A percentile compares a stretch with the other conserved stretches of the same genome.
Conservation (phyloP, 108 stramenopile genomes). For the Pinguiococcus pyrenoidosus region DNA sequence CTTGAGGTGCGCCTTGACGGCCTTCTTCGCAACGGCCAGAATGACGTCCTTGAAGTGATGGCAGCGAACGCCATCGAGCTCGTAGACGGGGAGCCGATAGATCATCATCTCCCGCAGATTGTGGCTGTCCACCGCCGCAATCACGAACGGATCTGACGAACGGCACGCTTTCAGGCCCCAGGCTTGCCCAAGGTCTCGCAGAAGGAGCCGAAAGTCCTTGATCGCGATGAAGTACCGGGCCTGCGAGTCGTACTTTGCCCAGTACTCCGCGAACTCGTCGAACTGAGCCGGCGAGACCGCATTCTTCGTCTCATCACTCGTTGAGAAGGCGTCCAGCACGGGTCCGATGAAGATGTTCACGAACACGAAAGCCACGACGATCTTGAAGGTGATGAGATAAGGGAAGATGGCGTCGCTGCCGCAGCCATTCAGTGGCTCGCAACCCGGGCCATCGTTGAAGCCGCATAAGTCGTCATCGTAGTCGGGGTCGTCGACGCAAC, state of each 20-base stretch:
- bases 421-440: conserved; percentile 27
- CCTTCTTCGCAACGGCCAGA: too few relatives aligned
- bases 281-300: conserved; percentile 21
- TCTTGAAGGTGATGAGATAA: conserved; percentile 21
- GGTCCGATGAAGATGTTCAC: conserved; percentile 31
- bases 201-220: background rate
- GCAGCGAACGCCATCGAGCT: too few relatives aligned
- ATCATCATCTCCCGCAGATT: too few relatives aligned
- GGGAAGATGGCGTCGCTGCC: conserved; percentile 22
- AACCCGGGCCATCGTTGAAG: conserved; percentile 17
- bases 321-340: conserved; percentile 28
- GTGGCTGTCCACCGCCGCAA: too few relatives aligned
- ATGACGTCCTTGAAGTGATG: too few relatives aligned
- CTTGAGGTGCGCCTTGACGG: too few relatives aligned
- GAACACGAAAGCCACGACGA: conserved; percentile 24
- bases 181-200: too few relatives aligned
- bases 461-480: conserved; percentile 24
- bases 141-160: background rate
- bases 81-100: too few relatives aligned
- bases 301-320: conserved; percentile 16
- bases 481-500: conserved; percentile 7
- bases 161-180: background rate
- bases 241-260: conserved; percentile 20
- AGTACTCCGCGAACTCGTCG: conserved; percentile 21
- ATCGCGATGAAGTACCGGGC: conserved; percentile 23